phyloP scores from a whole-genome alignment of 2,329 filamentous ascomycete genomes.

The Fusarium nanum region DNA sequence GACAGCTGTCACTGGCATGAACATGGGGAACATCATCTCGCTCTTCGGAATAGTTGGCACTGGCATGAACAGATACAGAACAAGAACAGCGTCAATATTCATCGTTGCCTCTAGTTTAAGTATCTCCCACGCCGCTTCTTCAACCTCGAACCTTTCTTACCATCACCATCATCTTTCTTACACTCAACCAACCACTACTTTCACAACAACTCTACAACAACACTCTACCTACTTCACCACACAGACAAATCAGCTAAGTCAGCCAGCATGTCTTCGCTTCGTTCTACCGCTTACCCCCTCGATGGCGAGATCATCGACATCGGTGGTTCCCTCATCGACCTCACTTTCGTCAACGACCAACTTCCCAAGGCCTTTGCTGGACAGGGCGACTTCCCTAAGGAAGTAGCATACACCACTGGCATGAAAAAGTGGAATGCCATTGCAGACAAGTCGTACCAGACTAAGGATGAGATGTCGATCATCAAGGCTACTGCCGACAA shows the following conservation, averaged over 20 bases:
- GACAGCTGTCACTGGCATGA: background rate
- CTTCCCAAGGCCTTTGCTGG: constrained; percentile 32
- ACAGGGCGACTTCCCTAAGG: constrained; percentile 43
- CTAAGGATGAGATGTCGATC: constrained; percentile 33
- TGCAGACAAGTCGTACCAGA: constrained; percentile 39
- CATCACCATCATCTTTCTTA: background rate
- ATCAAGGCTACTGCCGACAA: constrained; percentile 33
- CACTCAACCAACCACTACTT: background rate
- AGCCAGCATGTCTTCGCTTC: background rate
- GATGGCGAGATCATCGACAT: constrained; percentile 36
- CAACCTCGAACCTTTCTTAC: background rate
- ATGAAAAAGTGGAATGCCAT: constrained; percentile 39
- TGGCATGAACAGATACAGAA: background rate
- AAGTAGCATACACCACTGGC: constrained; percentile 38
- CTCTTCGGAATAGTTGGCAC: background rate
- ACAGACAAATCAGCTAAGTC: background rate
- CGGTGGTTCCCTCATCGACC: constrained; percentile 27
- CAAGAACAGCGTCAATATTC: background rate
- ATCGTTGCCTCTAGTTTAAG: background rate
- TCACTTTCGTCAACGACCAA: constrained; percentile 25
- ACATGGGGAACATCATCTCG: background rate
- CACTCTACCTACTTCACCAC: background rate
- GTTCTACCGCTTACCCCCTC: background rate
- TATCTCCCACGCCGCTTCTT: background rate
- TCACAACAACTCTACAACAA: background rate